These are phyloP conservation scores for Xerophyta viscosa DNA, from an alignment of 106 monocot genomes.

Conservation along the genomic window DNA sequence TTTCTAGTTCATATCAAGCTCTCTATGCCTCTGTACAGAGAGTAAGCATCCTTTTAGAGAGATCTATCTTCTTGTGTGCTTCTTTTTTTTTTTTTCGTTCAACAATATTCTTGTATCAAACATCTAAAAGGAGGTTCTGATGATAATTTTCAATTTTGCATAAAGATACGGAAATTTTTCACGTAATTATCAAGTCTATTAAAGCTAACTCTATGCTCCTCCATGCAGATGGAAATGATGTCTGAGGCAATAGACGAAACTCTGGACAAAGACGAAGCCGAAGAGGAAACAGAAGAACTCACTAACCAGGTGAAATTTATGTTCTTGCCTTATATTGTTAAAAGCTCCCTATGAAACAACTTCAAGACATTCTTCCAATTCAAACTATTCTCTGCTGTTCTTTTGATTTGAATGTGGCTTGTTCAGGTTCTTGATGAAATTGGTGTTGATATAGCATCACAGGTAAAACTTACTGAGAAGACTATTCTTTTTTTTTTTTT, in stretches of 20 bases:
- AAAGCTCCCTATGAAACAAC: not conserved
- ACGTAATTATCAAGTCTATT: too few relatives aligned
- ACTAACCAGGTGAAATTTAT: slow-evolving; percentile 68
- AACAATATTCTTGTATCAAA: too few relatives aligned
- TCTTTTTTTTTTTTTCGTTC: too few relatives aligned
- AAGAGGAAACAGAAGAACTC: slow-evolving; percentile 95
- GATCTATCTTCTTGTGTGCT: too few relatives aligned
- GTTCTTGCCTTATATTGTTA: not conserved
- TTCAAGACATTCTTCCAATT: too few relatives aligned
- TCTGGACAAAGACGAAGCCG: slow-evolving; percentile 91
- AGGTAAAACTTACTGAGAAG: slow-evolving; percentile 28
- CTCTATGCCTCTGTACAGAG: too few relatives aligned
- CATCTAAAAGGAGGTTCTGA: too few relatives aligned
- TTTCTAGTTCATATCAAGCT: too few relatives aligned
- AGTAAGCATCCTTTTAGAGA: too few relatives aligned
- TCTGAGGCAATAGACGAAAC: slow-evolving; percentile 94
- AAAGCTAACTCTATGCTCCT: not conserved
- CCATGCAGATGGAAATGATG: slow-evolving; percentile 77
- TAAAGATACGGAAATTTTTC: too few relatives aligned
- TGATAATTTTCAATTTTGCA: too few relatives aligned
- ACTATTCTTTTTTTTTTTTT: not conserved
- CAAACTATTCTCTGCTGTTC: not conserved
- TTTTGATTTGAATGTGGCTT: not conserved
- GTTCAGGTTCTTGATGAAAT: slow-evolving; percentile 96
- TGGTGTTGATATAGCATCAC: slow-evolving; percentile 88